phyloP scores from a whole-genome alignment of 768 basidiomycete species.

The Gymnopilus dilepis region DNA sequence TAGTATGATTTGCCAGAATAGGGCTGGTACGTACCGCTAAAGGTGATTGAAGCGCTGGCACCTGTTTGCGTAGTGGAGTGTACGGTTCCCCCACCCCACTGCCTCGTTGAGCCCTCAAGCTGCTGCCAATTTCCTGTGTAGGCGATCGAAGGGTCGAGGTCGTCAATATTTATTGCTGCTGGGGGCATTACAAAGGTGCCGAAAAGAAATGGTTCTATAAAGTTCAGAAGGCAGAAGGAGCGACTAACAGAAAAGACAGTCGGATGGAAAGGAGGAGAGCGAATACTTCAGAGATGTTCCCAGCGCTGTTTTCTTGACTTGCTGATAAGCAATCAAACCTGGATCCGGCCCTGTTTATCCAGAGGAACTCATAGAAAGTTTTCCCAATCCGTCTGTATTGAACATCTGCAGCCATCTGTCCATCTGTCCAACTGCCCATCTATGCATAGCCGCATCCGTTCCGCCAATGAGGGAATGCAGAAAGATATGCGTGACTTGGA shows the following conservation, averaged over 20 bases:
- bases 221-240: background rate
- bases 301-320: background rate
- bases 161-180: background rate
- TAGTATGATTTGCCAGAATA: background rate
- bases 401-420: background rate
- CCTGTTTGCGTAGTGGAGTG: slow-evolving; percentile 1
- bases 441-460: background rate
- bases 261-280: background rate
- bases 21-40: background rate
- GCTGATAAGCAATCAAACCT: no score
- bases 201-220: no score
- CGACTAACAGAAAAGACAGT: background rate
- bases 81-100: slow-evolving; percentile 7
- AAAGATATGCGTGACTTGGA: no score
- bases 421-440: slow-evolving; percentile 1
- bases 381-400: no score
- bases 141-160: background rate
- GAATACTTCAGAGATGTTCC: background rate
- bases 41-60: background rate
- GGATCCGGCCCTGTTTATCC: no score
- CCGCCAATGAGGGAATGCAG: background rate
- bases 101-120: background rate
- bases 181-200: background rate
- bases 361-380: no score
- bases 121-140: background rate